phyloP scores from a whole-genome alignment of 164 flowering plant genomes.

The Vitis riparia region DNA sequence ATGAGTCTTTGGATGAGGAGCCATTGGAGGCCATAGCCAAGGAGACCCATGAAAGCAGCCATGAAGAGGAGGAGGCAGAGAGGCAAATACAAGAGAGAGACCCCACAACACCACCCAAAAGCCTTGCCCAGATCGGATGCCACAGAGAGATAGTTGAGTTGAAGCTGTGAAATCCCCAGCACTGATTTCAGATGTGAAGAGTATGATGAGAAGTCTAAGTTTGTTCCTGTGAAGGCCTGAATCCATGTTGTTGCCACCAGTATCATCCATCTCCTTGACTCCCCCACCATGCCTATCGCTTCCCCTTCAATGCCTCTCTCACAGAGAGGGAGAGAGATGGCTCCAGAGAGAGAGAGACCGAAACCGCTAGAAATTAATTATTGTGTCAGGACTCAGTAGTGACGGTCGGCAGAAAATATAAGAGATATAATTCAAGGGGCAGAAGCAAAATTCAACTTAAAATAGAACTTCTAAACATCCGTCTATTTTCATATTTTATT shows the following conservation, averaged over 20 bases:
- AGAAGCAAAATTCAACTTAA: too few species aligned
- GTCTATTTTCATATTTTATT: too few species aligned
- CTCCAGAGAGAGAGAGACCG: neutral
- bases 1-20: constrained; percentile 23
- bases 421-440: too few species aligned
- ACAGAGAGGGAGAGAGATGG: too few species aligned
- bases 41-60: constrained; percentile 27
- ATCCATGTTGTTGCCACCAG: constrained; percentile 39
- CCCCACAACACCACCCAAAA: constrained; percentile 37
- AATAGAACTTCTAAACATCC: too few species aligned
- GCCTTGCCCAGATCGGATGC: constrained; percentile 46
- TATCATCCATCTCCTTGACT: constrained; percentile 40
- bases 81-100: constrained; percentile 24
- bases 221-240: constrained; percentile 44
- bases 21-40: constrained; percentile 42
- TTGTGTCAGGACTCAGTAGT: too few species aligned
- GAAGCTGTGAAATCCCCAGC: constrained; percentile 38
- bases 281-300: constrained; percentile 19
- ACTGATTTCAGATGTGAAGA: constrained; percentile 34
- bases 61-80: constrained; percentile 27
- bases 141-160: constrained; percentile 38
- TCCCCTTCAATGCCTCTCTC: neutral
- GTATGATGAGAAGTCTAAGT: constrained; percentile 41
- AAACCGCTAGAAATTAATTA: too few species aligned
- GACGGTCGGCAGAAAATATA: too few species aligned